Conservation (phyloP, 2,329 filamentous ascomycete species). For the Aspergillus chevalieri region DNA sequence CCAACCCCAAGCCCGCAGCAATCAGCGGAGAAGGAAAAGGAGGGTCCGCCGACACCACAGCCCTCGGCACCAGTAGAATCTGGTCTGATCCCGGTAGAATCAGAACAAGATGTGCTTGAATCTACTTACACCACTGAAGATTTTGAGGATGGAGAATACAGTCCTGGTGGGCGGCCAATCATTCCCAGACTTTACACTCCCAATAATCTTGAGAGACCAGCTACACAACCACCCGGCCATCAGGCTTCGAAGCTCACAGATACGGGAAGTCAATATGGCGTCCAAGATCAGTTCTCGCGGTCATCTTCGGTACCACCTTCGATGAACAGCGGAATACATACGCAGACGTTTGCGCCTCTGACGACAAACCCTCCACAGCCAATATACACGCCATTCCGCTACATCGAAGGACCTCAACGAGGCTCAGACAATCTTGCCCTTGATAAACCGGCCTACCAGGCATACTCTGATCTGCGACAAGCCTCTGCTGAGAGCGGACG, state of each 20-base stretch:
- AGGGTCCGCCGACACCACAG: constrained; percentile 2
- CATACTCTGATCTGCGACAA: constrained; percentile 43
- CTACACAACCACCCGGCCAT: constrained; percentile 18
- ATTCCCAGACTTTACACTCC: constrained; percentile 23
- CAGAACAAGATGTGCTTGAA: constrained; percentile 13
- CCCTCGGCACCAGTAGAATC: constrained; percentile 19
- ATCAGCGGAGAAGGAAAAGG: constrained; percentile 6
- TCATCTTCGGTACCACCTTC: constrained; percentile 22
- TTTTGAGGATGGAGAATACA: constrained; percentile 39
- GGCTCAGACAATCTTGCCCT: constrained; percentile 34
- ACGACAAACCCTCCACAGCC: constrained; percentile 33
- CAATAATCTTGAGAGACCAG: constrained; percentile 18
- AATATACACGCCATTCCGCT: constrained; percentile 43
- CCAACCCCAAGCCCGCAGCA: constrained; percentile 7
- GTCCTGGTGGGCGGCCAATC: constrained; percentile 49
- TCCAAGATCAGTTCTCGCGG: constrained; percentile 8
- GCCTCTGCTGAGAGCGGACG: constrained; percentile 40
- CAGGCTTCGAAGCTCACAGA: constrained; percentile 1
- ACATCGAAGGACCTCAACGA: constrained; percentile 37
- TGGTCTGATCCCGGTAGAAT: constrained; percentile 29
- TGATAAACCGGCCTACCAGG: constrained; percentile 40
- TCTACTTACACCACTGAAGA: constrained; percentile 11
- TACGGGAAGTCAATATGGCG: constrained; percentile 1
- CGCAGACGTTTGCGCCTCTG: constrained; percentile 22
- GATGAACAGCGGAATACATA: constrained; percentile 13